phyloP scores from a whole-genome alignment of 2,329 filamentous ascomycete species.

The Niveomyces coronatus region DNA sequence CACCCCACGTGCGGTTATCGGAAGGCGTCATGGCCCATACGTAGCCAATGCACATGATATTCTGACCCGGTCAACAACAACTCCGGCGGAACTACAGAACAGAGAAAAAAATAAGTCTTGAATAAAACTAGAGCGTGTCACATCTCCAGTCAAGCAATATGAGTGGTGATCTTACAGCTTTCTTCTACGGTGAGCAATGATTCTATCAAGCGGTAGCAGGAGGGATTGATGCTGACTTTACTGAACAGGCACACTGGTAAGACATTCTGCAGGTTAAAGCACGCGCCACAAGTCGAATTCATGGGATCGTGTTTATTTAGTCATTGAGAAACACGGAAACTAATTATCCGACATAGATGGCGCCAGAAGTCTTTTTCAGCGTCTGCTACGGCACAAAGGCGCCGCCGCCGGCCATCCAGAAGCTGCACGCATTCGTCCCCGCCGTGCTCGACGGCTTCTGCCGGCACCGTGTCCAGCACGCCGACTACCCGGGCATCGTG shows the following conservation, averaged over 20 bases:
- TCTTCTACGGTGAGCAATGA: conserved; percentile 44
- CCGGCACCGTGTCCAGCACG: conserved; percentile 55
- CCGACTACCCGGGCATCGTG: conserved; percentile 76
- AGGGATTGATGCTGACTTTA: conserved; percentile 4
- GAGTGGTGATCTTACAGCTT: conserved; percentile 36
- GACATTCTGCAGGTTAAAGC: neutral
- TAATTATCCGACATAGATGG: conserved; percentile 46
- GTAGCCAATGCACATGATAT: too few relatives aligned
- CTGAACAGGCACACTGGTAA: conserved; percentile 28
- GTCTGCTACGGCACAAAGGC: conserved; percentile 59
- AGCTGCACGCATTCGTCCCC: conserved; percentile 55
- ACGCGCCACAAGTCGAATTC: neutral
- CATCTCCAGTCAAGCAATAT: conserved; percentile 17
- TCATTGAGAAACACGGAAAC: too few relatives aligned
- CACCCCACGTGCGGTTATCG: conserved; percentile 5
- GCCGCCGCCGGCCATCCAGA: conserved; percentile 36
- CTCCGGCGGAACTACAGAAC: neutral
- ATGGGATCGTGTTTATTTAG: conserved; percentile 14
- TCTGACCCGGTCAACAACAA: neutral
- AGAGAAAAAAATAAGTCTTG: neutral
- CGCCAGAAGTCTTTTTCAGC: conserved; percentile 73
- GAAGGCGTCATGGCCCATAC: conserved; percentile 2
- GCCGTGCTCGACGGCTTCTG: conserved; percentile 67
- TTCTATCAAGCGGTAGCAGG: neutral
- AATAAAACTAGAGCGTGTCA: too few relatives aligned